phyloP scores from a whole-genome alignment of 805 yeast species.

The Zygotorulaspora chibaensis region DNA sequence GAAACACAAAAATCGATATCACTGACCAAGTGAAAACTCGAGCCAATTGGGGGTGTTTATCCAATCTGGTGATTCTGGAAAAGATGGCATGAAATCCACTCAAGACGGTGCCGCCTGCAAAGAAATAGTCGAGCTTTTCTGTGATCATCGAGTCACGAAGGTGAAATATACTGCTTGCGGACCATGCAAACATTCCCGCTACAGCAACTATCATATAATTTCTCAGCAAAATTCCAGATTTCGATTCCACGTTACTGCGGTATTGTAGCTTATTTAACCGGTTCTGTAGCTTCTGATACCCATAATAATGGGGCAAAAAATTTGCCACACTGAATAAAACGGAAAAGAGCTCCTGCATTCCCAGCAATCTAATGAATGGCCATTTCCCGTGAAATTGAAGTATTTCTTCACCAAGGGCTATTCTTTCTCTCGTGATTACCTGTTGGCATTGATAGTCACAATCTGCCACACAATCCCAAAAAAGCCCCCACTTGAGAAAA shows the following conservation, averaged over 20 bases:
- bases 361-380: constrained; percentile 81
- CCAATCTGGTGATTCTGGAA: constrained; percentile 58
- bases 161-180: constrained; percentile 81
- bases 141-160: constrained; percentile 75
- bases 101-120: constrained; percentile 86
- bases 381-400: constrained; percentile 95
- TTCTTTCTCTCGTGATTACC: constrained; percentile 55
- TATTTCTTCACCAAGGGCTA: constrained; percentile 45
- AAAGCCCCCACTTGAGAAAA: constrained; percentile 41
- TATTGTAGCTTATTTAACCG: constrained; percentile 17
- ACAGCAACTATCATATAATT: constrained; percentile 41
- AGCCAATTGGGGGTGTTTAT: constrained; percentile 37
- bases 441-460: constrained; percentile 95
- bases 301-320: constrained; percentile 58
- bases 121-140: constrained; percentile 84
- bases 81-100: constrained; percentile 70
- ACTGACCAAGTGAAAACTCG: constrained; percentile 41
- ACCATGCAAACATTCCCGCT: constrained; percentile 84
- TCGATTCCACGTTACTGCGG: constrained; percentile 10
- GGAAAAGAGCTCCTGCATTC: constrained; percentile 81
- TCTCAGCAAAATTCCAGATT: constrained; percentile 12
- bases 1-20: constrained; percentile 51
- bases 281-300: constrained; percentile 35
- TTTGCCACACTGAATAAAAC: constrained; percentile 73
- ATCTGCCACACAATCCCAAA: constrained; percentile 73